phyloP scores from a whole-genome alignment of 2,329 filamentous ascomycete species.

The Trichoderma koningiopsis region DNA sequence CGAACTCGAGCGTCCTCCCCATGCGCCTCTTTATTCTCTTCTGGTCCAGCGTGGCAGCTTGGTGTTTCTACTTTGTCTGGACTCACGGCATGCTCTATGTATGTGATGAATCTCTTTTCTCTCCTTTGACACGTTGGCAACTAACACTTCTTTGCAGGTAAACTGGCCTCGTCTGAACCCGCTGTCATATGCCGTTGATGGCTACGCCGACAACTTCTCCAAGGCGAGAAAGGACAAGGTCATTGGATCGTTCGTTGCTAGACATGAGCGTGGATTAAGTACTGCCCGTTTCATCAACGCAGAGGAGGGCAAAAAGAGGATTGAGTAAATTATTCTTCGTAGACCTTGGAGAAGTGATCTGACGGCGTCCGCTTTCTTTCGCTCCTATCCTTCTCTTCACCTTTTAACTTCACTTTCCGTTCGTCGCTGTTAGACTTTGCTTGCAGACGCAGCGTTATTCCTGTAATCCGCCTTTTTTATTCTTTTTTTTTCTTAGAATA shows the following conservation, averaged over 20 bases:
- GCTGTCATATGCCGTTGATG: slow-evolving; percentile 80
- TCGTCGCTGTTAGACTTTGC: slow-evolving; percentile 24
- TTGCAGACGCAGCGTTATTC: slow-evolving; percentile 21
- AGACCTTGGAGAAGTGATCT: background rate
- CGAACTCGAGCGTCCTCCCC: slow-evolving; percentile 76
- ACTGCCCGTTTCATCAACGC: slow-evolving; percentile 79
- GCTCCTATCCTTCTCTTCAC: slow-evolving; percentile 19
- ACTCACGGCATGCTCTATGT: slow-evolving; percentile 92
- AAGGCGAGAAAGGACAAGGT: slow-evolving; percentile 82
- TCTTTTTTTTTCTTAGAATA: background rate
- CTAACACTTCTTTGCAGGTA: slow-evolving; percentile 58
- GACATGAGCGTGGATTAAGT: slow-evolving; percentile 81
- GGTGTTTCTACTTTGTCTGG: slow-evolving; percentile 76
- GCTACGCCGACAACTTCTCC: slow-evolving; percentile 81
- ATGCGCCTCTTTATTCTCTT: slow-evolving; percentile 80
- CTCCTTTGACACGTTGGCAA: background rate
- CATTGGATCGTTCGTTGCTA: slow-evolving; percentile 68
- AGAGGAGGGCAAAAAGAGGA: slow-evolving; percentile 98
- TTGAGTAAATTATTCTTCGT: slow-evolving; percentile 63
- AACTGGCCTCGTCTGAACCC: slow-evolving; percentile 98
- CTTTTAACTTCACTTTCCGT: slow-evolving; percentile 22
- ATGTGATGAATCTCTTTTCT: slow-evolving; percentile 47
- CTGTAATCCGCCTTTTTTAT: background rate
- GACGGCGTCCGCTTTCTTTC: slow-evolving; percentile 12
- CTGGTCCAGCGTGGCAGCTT: slow-evolving; percentile 70